A percentile compares a stretch with the other conserved stretches of the same genome.
Evolutionary conservation across 2,329 filamentous ascomycete species (phyloP).

Genomic region (Scorias spongiosa): DNA sequence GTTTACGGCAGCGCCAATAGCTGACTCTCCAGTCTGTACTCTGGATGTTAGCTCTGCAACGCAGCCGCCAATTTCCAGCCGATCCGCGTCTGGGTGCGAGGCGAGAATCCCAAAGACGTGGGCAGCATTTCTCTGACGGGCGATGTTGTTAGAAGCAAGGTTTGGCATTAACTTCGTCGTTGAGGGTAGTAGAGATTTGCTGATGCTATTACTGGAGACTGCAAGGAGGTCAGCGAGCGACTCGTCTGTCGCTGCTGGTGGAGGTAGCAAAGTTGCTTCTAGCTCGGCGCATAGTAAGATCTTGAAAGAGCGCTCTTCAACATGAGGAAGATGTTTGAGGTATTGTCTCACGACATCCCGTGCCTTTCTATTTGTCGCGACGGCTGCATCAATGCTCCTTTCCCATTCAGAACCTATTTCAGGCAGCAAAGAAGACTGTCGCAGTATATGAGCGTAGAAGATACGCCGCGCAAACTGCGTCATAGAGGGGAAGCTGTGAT

Average conservation of each 20-base stretch:
- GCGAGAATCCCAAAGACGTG: slow-evolving; percentile 62
- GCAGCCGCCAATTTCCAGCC: slow-evolving; percentile 25
- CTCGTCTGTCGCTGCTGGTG: slow-evolving; percentile 1
- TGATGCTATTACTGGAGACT: slow-evolving; percentile 36
- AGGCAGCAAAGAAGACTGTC: slow-evolving; percentile 22
- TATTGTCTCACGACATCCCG: slow-evolving; percentile 44
- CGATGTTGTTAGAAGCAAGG: slow-evolving; percentile 56
- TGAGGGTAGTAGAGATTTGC: slow-evolving; percentile 36
- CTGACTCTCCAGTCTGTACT: slow-evolving; percentile 38
- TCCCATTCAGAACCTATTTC: slow-evolving; percentile 66
- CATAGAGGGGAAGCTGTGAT: slow-evolving; percentile 13
- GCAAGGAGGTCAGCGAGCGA: slow-evolving; percentile 39
- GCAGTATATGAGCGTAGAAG: slow-evolving; percentile 42
- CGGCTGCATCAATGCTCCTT: slow-evolving; percentile 55
- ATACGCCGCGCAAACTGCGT: slow-evolving; percentile 33
- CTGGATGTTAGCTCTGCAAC: slow-evolving; percentile 33
- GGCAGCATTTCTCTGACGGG: slow-evolving; percentile 50
- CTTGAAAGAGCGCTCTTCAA: slow-evolving; percentile 23
- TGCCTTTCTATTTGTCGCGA: slow-evolving; percentile 53
- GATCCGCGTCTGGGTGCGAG: slow-evolving; percentile 39
- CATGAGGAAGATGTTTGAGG: slow-evolving; percentile 23
- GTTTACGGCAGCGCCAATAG: slow-evolving; percentile 44
- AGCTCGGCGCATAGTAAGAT: slow-evolving; percentile 30
- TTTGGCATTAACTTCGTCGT: slow-evolving; percentile 41
- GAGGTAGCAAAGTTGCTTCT: slow-evolving; percentile 22